Conservation (phyloP, 805 yeast genomes). For the Teunomyces lycoperdinae region DNA sequence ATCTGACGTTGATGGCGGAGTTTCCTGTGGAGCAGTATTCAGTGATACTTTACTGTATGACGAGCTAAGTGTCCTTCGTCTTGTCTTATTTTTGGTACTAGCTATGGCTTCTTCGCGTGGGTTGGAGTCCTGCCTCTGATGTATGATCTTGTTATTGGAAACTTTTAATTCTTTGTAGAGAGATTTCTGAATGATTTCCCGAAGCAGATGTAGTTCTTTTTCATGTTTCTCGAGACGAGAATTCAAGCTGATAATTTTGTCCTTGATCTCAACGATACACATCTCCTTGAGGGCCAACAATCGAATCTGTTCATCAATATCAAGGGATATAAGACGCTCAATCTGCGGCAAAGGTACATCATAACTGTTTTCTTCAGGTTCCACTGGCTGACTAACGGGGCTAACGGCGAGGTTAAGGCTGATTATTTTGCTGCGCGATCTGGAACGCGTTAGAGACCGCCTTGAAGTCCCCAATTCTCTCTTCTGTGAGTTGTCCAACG, state of each 20-base stretch:
- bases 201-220: slow-evolving; percentile 49
- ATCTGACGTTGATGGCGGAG: slow-evolving; percentile 5
- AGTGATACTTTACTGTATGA: slow-evolving; percentile 3
- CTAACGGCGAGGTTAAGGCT: slow-evolving; percentile 31
- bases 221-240: slow-evolving; percentile 40
- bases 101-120: slow-evolving; percentile 29
- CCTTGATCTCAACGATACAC: slow-evolving; percentile 62
- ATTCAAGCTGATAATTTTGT: slow-evolving; percentile 45
- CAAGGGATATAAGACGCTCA: slow-evolving; percentile 27
- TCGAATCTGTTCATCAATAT: slow-evolving; percentile 55
- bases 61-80: slow-evolving; percentile 11
- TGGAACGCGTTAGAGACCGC: slow-evolving; percentile 1
- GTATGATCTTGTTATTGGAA: slow-evolving; percentile 5
- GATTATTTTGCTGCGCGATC: slow-evolving; percentile 24
- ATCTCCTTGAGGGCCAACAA: slow-evolving; percentile 67
- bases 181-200: slow-evolving; percentile 46
- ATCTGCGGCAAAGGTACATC: slow-evolving; percentile 32
- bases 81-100: slow-evolving; percentile 24
- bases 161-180: slow-evolving; percentile 37
- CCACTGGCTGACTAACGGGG: slow-evolving; percentile 13
- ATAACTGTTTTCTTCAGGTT: slow-evolving; percentile 17
- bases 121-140: slow-evolving; percentile 19
- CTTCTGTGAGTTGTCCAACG: not conserved
- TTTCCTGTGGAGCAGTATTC: slow-evolving; percentile 1
- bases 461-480: not conserved